Percentiles rank a stretch among this genome's conserved stretches.
Evolutionary conservation across 1,284 basidiomycete genomes (phyloP).

Genomic region (Puccinia triticina): DNA sequence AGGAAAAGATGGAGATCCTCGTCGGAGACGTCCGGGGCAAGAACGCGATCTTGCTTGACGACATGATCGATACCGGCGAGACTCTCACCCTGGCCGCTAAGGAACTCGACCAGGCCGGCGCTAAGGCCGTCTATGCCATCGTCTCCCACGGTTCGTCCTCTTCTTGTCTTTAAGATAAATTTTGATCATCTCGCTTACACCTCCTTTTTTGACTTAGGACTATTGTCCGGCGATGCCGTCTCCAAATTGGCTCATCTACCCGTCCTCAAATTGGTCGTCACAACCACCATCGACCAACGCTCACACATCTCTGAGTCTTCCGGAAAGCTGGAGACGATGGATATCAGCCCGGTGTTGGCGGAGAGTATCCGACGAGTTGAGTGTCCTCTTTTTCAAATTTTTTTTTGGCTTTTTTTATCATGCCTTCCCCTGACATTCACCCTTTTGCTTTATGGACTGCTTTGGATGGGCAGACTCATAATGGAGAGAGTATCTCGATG

Average conservation of each 20-base stretch:
- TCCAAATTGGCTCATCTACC: slow-evolving; percentile 54
- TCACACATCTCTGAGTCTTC: slow-evolving; percentile 62
- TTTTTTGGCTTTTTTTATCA: neutral
- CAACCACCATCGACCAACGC: slow-evolving; percentile 76
- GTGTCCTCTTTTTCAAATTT: neutral
- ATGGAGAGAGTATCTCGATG: slow-evolving; percentile 71
- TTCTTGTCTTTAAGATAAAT: neutral
- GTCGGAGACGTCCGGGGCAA: slow-evolving; percentile 96
- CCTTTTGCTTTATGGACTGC: neutral
- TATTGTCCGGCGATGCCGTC: slow-evolving; percentile 25
- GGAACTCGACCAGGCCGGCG: slow-evolving; percentile 84
- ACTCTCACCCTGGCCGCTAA: slow-evolving; percentile 83
- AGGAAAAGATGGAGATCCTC: slow-evolving; percentile 81
- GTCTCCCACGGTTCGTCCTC: slow-evolving; percentile 79
- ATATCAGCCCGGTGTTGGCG: slow-evolving; percentile 85
- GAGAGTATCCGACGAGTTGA: slow-evolving; percentile 81
- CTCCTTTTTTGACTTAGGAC: slow-evolving; percentile 1
- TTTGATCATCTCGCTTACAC: slow-evolving; percentile 67
- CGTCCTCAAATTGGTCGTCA: slow-evolving; percentile 63
- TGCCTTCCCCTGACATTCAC: neutral
- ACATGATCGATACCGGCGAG: slow-evolving; percentile 95
- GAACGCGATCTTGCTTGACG: slow-evolving; percentile 92
- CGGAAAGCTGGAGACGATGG: slow-evolving; percentile 68
- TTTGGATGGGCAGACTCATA: slow-evolving; percentile 70
- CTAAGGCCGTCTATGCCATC: slow-evolving; percentile 81